Evolutionary conservation across 2,329 filamentous ascomycete species (phyloP).

Genomic region (Ceratocystis papillata): DNA sequence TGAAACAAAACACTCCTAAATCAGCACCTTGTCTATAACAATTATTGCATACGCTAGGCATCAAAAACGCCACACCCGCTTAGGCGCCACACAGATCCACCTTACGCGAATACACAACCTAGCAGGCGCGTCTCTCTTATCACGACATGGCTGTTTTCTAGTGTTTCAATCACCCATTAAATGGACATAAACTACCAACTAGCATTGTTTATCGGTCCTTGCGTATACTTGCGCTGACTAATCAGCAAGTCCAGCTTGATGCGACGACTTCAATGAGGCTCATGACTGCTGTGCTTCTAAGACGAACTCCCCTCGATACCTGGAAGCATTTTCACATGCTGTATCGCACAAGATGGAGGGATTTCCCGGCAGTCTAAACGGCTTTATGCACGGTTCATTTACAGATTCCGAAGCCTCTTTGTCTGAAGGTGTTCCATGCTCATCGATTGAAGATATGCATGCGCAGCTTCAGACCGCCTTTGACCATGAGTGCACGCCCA

Average conservation of each 20-base stretch:
- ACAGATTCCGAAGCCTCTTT: not conserved
- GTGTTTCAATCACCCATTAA: not conserved
- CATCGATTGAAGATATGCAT: conserved; percentile 38
- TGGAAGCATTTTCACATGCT: not conserved
- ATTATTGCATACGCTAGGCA: not conserved
- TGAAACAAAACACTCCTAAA: too few species aligned
- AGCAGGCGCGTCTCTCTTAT: not conserved
- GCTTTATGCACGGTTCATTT: not conserved
- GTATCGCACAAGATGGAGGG: conserved; percentile 12
- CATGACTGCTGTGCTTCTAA: not conserved
- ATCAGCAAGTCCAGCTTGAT: not conserved
- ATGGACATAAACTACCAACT: not conserved
- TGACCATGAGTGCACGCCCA: conserved; percentile 36
- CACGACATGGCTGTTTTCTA: not conserved
- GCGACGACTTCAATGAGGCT: not conserved
- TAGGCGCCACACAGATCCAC: not conserved
- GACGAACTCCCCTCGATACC: not conserved
- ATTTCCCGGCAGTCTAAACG: not conserved
- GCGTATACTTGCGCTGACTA: not conserved
- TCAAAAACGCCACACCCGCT: conserved; percentile 8
- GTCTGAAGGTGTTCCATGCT: conserved; percentile 26
- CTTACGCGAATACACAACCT: not conserved
- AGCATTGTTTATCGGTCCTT: not conserved
- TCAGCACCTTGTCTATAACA: too few species aligned
- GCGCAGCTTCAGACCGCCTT: conserved; percentile 36